These are phyloP conservation scores for Salix brachista DNA, from an alignment of 345 rosid genomes.

Conservation along the genomic window DNA sequence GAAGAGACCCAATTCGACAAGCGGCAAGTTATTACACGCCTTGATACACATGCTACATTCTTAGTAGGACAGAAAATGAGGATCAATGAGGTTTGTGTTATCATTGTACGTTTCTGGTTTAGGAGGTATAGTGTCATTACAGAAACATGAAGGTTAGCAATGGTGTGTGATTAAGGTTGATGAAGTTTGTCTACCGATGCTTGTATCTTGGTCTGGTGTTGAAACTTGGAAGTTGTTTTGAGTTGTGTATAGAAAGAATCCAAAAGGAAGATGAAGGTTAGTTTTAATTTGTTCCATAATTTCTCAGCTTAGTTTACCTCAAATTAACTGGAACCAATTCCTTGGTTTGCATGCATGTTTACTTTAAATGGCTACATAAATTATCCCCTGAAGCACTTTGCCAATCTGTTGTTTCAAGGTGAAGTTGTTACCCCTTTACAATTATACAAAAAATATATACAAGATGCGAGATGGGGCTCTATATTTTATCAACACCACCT, in stretches of 20 bases:
- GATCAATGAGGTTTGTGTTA: not conserved
- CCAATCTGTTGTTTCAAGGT: too few species aligned
- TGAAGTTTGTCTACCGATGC: not conserved
- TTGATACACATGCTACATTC: conserved; percentile 14
- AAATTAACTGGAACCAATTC: not conserved
- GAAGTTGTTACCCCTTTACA: too few species aligned
- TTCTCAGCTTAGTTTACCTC: not conserved
- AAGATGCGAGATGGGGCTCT: not conserved
- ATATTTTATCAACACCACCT: not conserved
- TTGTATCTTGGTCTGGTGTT: too few species aligned
- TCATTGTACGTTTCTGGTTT: conserved; percentile 6
- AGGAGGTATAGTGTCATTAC: not conserved
- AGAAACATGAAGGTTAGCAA: not conserved
- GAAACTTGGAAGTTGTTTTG: not conserved
- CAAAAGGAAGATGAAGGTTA: not conserved
- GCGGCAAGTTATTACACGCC: conserved; percentile 17
- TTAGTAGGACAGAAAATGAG: conserved; percentile 12
- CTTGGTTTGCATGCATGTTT: not conserved
- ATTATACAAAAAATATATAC: too few species aligned
- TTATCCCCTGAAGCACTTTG: too few species aligned
- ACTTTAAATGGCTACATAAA: too few species aligned
- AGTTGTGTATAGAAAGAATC: too few species aligned
- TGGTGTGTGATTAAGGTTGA: not conserved
- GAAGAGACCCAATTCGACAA: conserved; percentile 23
- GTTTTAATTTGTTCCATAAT: not conserved